Base-by-base conservation (phyloP, 768 basidiomycete genomes). In the Hysterangium stoloniferum region DNA sequence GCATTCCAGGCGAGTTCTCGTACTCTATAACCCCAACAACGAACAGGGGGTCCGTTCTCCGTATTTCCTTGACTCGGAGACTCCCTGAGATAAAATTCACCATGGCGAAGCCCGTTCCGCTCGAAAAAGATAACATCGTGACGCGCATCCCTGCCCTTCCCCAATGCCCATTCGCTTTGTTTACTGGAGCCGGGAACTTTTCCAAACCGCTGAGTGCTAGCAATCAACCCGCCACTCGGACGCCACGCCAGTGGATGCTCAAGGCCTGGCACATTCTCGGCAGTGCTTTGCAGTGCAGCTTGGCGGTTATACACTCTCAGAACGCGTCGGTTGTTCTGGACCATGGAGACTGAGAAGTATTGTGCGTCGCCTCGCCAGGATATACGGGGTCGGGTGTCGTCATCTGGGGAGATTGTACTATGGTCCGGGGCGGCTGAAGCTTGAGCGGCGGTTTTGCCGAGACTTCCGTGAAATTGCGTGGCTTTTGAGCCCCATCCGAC, bases 401-500 rank as follows among this genome's bases (percentile, higher is more conserved):
- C 92, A 54, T 82, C 79, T 2, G 82, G 81, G 56, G 79, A 82
- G 75, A 17, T 77, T 68, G 28, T 66, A 60, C 31, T 67, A 58
- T 13, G 66, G 57, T 11, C 63, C 55, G 4, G 75, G 68, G 24
- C 54, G 52, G 62, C 56, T 9, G 66, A 57, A 24, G 76, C 72
- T 55, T 79, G 76, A 0, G 90, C 88, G 20, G 86, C 86, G 1
- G 77, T 68, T 64, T 97, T 97, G 15, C 96, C 95, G 4, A 91
- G 71, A 0, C 93, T 95, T 8, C 96, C 96, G 58, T 97, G 93
- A 62, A 99, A 99, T 61, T 99, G 96, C 0, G 96, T 98, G 63
- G 87, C 77, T 61, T 94, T 95, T 1, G 88, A 87, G 34, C 96
- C 96, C 96, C 96, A 99, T 13, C 96, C 96, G 53, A 97, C 91